phyloP scores from a whole-genome alignment of 257 asterid species.

The Capsicum rhomboideum region DNA sequence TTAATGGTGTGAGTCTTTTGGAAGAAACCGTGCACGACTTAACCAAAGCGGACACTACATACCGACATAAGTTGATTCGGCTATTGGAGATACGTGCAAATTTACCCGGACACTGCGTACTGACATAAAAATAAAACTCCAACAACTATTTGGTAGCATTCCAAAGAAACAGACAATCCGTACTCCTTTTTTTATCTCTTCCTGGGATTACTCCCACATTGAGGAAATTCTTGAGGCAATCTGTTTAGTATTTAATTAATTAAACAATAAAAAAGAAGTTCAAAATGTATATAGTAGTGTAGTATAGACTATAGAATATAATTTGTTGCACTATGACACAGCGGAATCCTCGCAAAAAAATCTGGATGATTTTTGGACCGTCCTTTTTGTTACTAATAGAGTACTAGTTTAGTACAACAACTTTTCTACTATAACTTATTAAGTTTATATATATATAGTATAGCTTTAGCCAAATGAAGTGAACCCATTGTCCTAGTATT shows the following conservation, averaged over 20 bases:
- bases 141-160: not conserved
- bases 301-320: not conserved
- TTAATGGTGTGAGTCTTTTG: too few relatives aligned
- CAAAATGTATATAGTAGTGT: not conserved
- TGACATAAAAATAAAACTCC: not conserved
- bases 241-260: not conserved
- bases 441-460: not conserved
- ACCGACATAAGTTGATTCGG: too few relatives aligned
- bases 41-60: too few relatives aligned
- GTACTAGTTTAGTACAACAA: not conserved
- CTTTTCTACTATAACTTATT: not conserved
- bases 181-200: not conserved
- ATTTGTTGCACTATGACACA: slow-evolving; percentile 9
- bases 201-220: not conserved
- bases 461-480: not conserved
- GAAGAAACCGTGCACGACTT: too few relatives aligned
- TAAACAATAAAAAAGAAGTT: not conserved
- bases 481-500: not conserved
- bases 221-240: not conserved
- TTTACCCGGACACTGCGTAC: fast-evolving
- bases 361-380: slow-evolving; percentile 38
- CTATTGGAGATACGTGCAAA: not conserved
- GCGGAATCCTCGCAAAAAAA: slow-evolving; percentile 84
- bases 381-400: slow-evolving; percentile 15
- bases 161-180: not conserved